Base-by-base conservation (phyloP, 805 yeast species). In the Nakazawaea populi region DNA sequence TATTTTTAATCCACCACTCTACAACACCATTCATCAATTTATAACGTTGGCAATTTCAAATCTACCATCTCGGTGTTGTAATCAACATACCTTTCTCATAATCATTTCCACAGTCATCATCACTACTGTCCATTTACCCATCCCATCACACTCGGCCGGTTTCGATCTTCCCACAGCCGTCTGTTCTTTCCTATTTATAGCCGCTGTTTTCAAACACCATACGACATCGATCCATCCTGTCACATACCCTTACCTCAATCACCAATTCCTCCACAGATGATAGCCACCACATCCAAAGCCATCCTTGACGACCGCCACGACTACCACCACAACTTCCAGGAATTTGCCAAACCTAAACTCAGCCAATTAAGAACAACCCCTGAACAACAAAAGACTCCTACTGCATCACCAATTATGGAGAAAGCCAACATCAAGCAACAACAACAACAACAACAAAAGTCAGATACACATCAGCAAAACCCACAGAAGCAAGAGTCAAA, bases 351-450 rank as follows among this genome's bases (percentile, higher is more conserved):
- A 37, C 40, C 40, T 11, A 37, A 37, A 10, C n/a, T 37, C 8
- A 37, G 40, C 40, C 40, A 40, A 24, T 40, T 28, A 28, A 40
- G 43, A 40, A 14, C 38, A 6, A 44, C 40, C 11, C 44, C 44
- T 5, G 44, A 47, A 35, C 44, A 47, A 35, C 49, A 39, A 35
- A 30, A 47, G 27, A 39, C 49, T 6, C 44, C 49, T 8, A 40
- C 39, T 4, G 49, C 49, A 34, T 47, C 49, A 30, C 49, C 49
- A 11, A 32, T 47, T 14, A 47, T 47, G 49, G 49, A 47, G 24
- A 47, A 40, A 28, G n/a, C 36, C 24, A 32, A 29, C 10, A 4
- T 44, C 29, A 14, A 44, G 28, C 14, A 44, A 32, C 35, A 45
- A 38, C 49, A 46, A 38, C 39, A 39, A 14, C 49, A 39, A 18